These are phyloP conservation scores for Lumnitzera littorea DNA, from an alignment of 345 rosid genomes.

Conservation along the genomic window DNA sequence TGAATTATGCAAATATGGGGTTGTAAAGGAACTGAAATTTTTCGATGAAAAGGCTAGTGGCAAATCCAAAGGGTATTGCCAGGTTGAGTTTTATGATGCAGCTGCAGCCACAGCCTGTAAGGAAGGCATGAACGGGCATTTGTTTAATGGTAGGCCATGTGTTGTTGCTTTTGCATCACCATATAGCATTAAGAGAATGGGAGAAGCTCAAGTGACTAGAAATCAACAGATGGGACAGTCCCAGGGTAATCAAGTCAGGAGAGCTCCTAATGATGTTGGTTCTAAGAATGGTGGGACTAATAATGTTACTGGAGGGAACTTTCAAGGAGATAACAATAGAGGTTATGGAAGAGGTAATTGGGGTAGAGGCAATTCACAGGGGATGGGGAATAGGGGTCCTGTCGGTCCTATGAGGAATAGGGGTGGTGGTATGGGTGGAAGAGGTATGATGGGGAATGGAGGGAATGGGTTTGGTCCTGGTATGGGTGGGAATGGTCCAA, in stretches of 20 bases:
- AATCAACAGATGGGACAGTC: conserved; percentile 49
- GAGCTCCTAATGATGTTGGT: conserved; percentile 43
- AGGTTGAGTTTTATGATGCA: conserved; percentile 75
- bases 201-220: conserved; percentile 57
- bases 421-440: conserved; percentile 59
- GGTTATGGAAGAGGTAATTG: conserved; percentile 64
- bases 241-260: conserved; percentile 33
- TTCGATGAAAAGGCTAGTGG: conserved; percentile 89
- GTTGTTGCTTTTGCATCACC: conserved; percentile 78
- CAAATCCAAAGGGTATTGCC: conserved; percentile 81
- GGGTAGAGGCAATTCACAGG: conserved; percentile 54
- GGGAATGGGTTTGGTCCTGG: conserved; percentile 71
- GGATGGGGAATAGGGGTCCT: conserved; percentile 66
- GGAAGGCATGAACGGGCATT: conserved; percentile 69
- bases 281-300: conserved; percentile 32
- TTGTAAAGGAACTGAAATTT: conserved; percentile 74
- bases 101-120: conserved; percentile 66
- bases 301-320: conserved; percentile 44
- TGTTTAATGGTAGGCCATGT: conserved; percentile 69
- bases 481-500: conserved; percentile 46
- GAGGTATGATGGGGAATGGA: conserved; percentile 62
- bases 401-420: conserved; percentile 63
- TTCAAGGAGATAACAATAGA: conserved; percentile 61
- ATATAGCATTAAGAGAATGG: conserved; percentile 54
- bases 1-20: conserved; percentile 56